These are phyloP conservation scores for Thozetella sp. DNA, from an alignment of 495 filamentous ascomycete genomes.

Conservation along the genomic window DNA sequence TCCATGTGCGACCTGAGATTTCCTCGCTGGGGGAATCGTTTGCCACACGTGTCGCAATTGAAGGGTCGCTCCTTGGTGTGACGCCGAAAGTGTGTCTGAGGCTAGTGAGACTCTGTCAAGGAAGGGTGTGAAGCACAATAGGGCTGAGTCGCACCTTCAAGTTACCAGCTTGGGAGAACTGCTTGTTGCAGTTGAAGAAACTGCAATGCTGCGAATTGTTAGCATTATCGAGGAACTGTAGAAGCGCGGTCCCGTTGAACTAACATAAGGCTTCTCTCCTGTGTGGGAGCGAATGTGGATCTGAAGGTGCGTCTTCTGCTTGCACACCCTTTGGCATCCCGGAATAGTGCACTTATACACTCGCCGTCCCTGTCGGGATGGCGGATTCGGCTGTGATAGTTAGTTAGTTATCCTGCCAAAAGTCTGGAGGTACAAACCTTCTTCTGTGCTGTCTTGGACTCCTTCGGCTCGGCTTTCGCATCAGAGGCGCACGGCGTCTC, in stretches of 20 bases:
- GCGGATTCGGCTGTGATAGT: background rate
- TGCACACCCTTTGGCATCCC: constrained; percentile 80
- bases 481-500: constrained; percentile 1
- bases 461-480: constrained; percentile 5
- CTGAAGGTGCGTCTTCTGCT: constrained; percentile 91
- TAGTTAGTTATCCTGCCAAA: background rate
- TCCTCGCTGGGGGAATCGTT: constrained; percentile 86
- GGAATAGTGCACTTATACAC: constrained; percentile 72
- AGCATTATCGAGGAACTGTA: background rate
- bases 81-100: constrained; percentile 78
- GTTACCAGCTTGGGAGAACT: constrained; percentile 88
- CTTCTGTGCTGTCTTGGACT: constrained; percentile 7
- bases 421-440: background rate
- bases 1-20: constrained; percentile 88
- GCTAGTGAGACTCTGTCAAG: constrained; percentile 9
- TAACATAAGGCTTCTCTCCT: constrained; percentile 87
- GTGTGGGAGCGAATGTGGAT: constrained; percentile 91
- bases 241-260: constrained; percentile 22
- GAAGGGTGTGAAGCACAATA: constrained; percentile 6
- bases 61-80: constrained; percentile 86
- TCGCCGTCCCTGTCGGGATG: constrained; percentile 1
- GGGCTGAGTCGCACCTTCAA: constrained; percentile 64
- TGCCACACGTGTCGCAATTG: constrained; percentile 76
- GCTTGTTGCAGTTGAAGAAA: constrained; percentile 73
- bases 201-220: constrained; percentile 63